A percentile compares a stretch with the other conserved stretches of the same genome.
Evolutionary conservation across 768 basidiomycete genomes (phyloP).

Genomic region (Suillus bovinus): DNA sequence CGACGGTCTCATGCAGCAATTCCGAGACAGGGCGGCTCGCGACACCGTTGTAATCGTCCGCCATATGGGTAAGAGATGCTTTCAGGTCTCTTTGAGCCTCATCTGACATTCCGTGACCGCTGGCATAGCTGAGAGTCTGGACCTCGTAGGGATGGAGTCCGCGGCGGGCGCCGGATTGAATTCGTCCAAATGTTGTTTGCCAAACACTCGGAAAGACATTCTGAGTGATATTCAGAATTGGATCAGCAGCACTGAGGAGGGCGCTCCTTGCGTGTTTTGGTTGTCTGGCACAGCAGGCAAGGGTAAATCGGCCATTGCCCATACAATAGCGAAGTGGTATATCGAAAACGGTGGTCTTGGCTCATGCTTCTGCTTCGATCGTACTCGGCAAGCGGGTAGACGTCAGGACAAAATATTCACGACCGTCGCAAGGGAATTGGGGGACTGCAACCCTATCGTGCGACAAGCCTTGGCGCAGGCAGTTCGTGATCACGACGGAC

Average conservation of each 20-base stretch:
- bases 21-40: background rate
- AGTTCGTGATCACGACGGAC: background rate
- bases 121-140: background rate
- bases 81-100: background rate
- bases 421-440: background rate
- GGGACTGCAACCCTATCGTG: background rate
- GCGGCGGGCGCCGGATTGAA: background rate
- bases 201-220: conserved; percentile 14
- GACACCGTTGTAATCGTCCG: background rate
- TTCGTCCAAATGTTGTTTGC: conserved; percentile 13
- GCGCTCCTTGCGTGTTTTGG: conserved; percentile 11
- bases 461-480: background rate
- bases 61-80: background rate
- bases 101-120: background rate
- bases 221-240: conserved; percentile 19
- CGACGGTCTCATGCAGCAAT: conserved; percentile 8
- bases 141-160: conserved; percentile 3
- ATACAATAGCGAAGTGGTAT: conserved; percentile 16
- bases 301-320: conserved; percentile 23
- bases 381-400: background rate
- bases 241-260: conserved; percentile 7
- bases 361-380: conserved; percentile 18
- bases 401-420: conserved; percentile 9
- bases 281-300: conserved; percentile 17
- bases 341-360: conserved; percentile 14